These are phyloP conservation scores for Albatrellus ellisii DNA, from an alignment of 768 basidiomycete species.

Conservation along the genomic window DNA sequence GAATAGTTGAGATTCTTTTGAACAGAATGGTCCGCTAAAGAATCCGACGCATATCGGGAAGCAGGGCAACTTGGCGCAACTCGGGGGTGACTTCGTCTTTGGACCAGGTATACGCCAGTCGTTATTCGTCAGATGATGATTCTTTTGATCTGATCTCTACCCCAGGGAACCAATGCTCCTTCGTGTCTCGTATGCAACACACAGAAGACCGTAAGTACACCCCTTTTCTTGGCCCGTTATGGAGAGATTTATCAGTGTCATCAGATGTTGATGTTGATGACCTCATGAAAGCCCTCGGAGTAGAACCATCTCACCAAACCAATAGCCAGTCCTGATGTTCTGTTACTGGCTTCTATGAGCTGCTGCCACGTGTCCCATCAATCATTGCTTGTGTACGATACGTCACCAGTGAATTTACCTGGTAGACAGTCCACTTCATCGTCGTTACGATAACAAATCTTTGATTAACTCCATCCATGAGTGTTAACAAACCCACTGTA, in stretches of 20 bases:
- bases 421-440: too few relatives aligned
- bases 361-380: too few relatives aligned
- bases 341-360: too few relatives aligned
- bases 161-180: slow-evolving; percentile 8
- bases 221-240: neutral
- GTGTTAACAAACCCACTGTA: too few relatives aligned
- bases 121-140: too few relatives aligned
- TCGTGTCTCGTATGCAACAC: slow-evolving; percentile 8
- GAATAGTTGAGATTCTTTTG: neutral
- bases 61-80: slow-evolving; percentile 10
- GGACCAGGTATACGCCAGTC: slow-evolving; percentile 3
- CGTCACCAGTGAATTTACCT: too few relatives aligned
- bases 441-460: too few relatives aligned
- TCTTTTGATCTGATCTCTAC: neutral
- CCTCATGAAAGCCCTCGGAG: slow-evolving; percentile 10
- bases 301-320: too few relatives aligned
- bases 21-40: slow-evolving; percentile 8
- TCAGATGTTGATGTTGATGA: slow-evolving; percentile 10
- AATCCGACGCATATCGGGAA: slow-evolving; percentile 9
- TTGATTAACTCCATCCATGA: too few relatives aligned
- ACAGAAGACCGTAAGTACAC: slow-evolving; percentile 10
- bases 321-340: too few relatives aligned
- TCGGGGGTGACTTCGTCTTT: slow-evolving; percentile 12
- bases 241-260: neutral
- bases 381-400: too few relatives aligned